A percentile compares a stretch with the other conserved stretches of the same genome.
phyloP scores from a whole-genome alignment of 148 eudicot species.

The Camellia lanceoleosa region DNA sequence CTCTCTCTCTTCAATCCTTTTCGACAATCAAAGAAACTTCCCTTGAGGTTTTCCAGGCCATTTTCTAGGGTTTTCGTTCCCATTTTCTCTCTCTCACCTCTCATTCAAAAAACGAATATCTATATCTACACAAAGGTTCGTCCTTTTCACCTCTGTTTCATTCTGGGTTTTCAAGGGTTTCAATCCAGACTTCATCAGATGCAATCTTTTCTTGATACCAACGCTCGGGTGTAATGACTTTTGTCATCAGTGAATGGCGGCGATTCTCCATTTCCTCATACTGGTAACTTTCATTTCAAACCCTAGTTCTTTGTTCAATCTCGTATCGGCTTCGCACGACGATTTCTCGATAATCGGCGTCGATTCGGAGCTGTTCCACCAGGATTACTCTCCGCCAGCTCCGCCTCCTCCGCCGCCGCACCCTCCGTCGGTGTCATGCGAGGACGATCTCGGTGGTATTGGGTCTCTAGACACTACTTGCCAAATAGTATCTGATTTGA shows the following conservation, averaged over 20 bases:
- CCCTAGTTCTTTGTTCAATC: slow-evolving; percentile 12
- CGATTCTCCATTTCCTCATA: slow-evolving; percentile 2
- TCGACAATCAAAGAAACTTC: background rate
- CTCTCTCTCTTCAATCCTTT: background rate
- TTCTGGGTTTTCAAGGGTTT: background rate
- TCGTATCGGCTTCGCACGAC: background rate
- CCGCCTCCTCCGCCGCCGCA: slow-evolving; percentile 95
- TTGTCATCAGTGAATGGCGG: slow-evolving; percentile 28
- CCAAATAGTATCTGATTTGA: slow-evolving; percentile 64
- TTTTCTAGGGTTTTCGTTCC: background rate
- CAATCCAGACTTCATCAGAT: slow-evolving; percentile 11
- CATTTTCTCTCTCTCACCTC: background rate
- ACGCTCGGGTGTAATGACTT: slow-evolving; percentile 27
- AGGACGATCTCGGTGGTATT: slow-evolving; percentile 74
- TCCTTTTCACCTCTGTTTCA: background rate
- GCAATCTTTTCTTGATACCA: slow-evolving; percentile 16
- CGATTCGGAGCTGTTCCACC: slow-evolving; percentile 30
- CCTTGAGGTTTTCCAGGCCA: background rate
- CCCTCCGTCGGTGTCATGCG: slow-evolving; percentile 83
- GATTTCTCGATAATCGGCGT: slow-evolving; percentile 21
- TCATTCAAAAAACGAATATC: background rate
- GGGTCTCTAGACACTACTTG: slow-evolving; percentile 85
- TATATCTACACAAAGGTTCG: background rate
- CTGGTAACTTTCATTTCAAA: slow-evolving; percentile 4
- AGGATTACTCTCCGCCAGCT: slow-evolving; percentile 84